phyloP scores from a whole-genome alignment of 2,329 filamentous ascomycete genomes.

The Phialophora tarda region DNA sequence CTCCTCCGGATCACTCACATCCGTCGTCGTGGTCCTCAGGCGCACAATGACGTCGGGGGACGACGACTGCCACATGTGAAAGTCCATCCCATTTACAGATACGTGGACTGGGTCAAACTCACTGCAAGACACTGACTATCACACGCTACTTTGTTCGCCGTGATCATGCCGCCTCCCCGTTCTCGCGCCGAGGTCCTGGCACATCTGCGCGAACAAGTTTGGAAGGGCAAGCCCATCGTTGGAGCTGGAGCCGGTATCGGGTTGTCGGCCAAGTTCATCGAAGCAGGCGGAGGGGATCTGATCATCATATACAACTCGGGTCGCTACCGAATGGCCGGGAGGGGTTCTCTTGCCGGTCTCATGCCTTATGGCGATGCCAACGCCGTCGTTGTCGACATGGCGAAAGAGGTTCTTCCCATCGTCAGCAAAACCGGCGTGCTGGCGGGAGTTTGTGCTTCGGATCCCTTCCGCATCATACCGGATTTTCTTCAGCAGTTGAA shows the following conservation, averaged over 20 bases:
- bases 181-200: constrained; percentile 62
- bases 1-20: background rate
- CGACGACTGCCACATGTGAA: background rate
- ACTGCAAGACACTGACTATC: background rate
- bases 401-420: constrained; percentile 69
- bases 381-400: constrained; percentile 72
- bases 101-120: background rate
- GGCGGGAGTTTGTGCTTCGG: constrained; percentile 72
- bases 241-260: constrained; percentile 70
- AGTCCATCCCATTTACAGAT: background rate
- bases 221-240: constrained; percentile 64
- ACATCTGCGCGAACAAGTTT: constrained; percentile 60
- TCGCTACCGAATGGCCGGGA: constrained; percentile 73
- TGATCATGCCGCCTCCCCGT: constrained; percentile 62
- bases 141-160: background rate
- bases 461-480: constrained; percentile 69
- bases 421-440: constrained; percentile 65
- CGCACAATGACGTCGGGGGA: background rate
- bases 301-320: constrained; percentile 77
- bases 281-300: constrained; percentile 70
- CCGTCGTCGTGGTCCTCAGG: background rate
- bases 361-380: constrained; percentile 77
- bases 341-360: constrained; percentile 70
- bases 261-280: constrained; percentile 72
- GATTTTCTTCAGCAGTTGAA: constrained; percentile 66